Evolutionary conservation across 306 rosid species (phyloP).

Genomic region (Malus domestica): DNA sequence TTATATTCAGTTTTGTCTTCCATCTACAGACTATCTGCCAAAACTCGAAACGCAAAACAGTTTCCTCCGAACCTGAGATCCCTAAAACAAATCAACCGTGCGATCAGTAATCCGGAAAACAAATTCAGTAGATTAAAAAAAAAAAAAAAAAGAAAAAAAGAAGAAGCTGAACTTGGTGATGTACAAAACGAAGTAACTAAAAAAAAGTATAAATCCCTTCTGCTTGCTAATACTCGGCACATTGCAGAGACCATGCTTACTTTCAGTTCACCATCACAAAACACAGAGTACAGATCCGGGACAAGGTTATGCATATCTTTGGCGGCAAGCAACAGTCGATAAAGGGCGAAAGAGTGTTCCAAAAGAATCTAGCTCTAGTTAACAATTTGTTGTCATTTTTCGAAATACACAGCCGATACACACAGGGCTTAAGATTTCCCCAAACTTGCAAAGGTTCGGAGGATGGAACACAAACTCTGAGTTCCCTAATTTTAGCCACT

Average conservation of each 20-base stretch:
- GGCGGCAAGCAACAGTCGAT: no score
- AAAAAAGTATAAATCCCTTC: background rate
- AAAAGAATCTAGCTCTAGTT: no score
- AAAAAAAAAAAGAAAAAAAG: background rate
- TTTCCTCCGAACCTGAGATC: conserved; percentile 5
- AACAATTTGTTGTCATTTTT: no score
- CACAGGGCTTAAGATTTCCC: no score
- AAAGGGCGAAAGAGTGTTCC: no score
- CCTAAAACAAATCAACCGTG: background rate
- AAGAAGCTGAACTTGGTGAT: background rate
- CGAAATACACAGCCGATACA: no score
- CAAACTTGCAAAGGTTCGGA: no score
- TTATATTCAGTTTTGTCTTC: conserved; percentile 29
- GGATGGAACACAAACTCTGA: no score
- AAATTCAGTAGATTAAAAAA: background rate
- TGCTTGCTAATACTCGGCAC: background rate
- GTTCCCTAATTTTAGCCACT: no score
- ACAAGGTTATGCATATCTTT: no score
- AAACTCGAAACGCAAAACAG: conserved; percentile 6
- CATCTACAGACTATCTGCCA: conserved; percentile 28
- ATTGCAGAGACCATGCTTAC: background rate
- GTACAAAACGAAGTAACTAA: background rate
- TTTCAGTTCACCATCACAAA: background rate
- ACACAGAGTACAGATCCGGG: background rate
- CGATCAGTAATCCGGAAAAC: background rate